A percentile compares a stretch with the other conserved stretches of the same genome.
Evolutionary conservation across 352 stramenopile species (phyloP).

Genomic region (Pythium aphanidermatum): DNA sequence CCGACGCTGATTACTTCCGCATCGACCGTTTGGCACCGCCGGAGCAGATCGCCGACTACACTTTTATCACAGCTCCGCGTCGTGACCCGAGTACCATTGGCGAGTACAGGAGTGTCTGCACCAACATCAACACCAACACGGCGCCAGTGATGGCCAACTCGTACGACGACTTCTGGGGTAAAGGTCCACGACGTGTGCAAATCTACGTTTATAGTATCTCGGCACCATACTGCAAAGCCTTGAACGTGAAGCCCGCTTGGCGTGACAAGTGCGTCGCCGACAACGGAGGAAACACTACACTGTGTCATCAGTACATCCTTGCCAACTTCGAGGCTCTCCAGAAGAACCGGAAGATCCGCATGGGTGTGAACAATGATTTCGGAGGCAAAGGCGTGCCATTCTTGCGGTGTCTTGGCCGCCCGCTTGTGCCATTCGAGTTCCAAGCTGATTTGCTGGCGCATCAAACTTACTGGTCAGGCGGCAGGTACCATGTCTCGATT

Average conservation of each 20-base stretch:
- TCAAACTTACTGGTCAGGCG: constrained; percentile 49
- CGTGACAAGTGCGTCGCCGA: constrained; percentile 23
- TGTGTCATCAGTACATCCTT: constrained; percentile 47
- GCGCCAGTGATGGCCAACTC: constrained; percentile 23
- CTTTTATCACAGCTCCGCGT: constrained; percentile 21
- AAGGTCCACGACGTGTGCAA: constrained; percentile 19
- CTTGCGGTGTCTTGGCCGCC: constrained; percentile 39
- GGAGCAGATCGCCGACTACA: constrained; percentile 17
- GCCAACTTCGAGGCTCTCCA: constrained; percentile 37
- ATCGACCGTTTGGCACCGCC: constrained; percentile 21
- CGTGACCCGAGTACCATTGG: constrained; percentile 17
- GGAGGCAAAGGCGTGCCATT: constrained; percentile 37
- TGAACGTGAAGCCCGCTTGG: constrained; percentile 19
- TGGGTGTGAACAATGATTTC: constrained; percentile 31
- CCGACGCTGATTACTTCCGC: constrained; percentile 8
- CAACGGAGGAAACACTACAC: constrained; percentile 20
- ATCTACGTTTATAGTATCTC: constrained; percentile 33
- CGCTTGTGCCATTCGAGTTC: constrained; percentile 33
- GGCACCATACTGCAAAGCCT: constrained; percentile 24
- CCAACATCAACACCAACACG: constrained; percentile 30
- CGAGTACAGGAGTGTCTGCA: constrained; percentile 24
- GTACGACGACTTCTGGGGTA: constrained; percentile 34
- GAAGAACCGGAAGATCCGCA: constrained; percentile 29
- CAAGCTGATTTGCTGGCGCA: constrained; percentile 58
- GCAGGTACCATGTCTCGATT: constrained; percentile 43